Conservation (phyloP, 2,329 filamentous ascomycete genomes). For the Venturia oleaginea region DNA sequence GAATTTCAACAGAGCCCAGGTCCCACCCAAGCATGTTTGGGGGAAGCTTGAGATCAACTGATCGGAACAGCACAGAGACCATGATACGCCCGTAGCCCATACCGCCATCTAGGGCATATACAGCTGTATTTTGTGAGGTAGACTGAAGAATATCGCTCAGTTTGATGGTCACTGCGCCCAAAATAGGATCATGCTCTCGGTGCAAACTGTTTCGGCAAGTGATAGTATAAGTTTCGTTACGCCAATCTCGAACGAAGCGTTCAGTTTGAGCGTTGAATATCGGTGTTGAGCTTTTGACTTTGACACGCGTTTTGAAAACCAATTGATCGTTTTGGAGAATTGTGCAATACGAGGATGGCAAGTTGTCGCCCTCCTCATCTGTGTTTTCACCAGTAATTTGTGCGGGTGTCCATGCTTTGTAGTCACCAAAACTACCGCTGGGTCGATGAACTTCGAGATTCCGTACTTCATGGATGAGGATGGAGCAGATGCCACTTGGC, state of each 20-base stretch:
- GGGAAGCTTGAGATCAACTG: not conserved
- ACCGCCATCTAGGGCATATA: not conserved
- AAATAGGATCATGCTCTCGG: not conserved
- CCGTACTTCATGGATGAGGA: slow-evolving; percentile 65
- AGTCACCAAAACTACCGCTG: slow-evolving; percentile 44
- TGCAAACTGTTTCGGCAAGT: not conserved
- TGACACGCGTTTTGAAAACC: slow-evolving; percentile 2
- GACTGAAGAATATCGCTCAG: not conserved
- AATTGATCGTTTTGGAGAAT: slow-evolving; percentile 3
- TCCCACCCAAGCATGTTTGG: not conserved
- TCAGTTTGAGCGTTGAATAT: slow-evolving; percentile 3
- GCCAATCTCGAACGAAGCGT: not conserved
- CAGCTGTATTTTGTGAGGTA: not conserved
- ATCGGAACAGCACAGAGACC: not conserved
- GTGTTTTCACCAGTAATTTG: slow-evolving; percentile 42
- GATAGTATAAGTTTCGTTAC: not conserved
- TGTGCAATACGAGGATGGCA: slow-evolving; percentile 35
- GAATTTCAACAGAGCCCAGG: not conserved
- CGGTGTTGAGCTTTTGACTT: not conserved
- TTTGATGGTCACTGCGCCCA: not conserved
- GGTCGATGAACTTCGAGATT: slow-evolving; percentile 53
- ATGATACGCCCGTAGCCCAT: slow-evolving; percentile 5
- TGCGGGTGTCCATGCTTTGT: slow-evolving; percentile 27
- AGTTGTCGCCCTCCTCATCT: slow-evolving; percentile 51
- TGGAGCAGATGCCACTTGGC: slow-evolving; percentile 57